Conservation (phyloP, 345 rosid genomes). For the Cardamine chenopodiifolia region DNA sequence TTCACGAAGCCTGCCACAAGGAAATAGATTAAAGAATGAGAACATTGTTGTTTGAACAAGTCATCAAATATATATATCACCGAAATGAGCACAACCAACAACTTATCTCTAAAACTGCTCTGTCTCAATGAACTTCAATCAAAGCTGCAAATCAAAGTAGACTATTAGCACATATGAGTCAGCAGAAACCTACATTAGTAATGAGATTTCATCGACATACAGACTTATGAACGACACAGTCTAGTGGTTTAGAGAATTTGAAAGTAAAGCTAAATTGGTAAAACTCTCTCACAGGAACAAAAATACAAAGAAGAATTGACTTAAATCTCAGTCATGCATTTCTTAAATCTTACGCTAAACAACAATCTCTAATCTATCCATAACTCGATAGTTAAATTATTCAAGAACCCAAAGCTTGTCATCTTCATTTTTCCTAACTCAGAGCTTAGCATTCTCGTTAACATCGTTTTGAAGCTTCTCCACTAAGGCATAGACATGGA, state of each 20-base stretch:
- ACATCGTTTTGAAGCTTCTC: too few relatives aligned
- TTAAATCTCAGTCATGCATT: background rate
- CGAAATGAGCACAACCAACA: constrained; percentile 17
- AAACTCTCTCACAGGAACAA: constrained; percentile 1
- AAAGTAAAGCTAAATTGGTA: background rate
- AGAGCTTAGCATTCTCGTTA: too few relatives aligned
- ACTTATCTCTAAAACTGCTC: constrained; percentile 87
- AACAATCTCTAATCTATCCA: constrained; percentile 13
- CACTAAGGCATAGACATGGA: too few relatives aligned
- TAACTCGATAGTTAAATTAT: background rate
- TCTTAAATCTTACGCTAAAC: constrained; percentile 16
- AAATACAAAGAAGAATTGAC: background rate
- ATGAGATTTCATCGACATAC: background rate
- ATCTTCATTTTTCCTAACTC: too few relatives aligned
- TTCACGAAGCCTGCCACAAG: constrained; percentile 76
- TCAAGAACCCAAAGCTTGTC: too few relatives aligned
- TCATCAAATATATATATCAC: background rate
- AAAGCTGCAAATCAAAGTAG: constrained; percentile 55
- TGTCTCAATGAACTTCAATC: constrained; percentile 79
- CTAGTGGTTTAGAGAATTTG: background rate
- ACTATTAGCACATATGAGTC: constrained; percentile 10
- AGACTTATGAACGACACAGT: background rate
- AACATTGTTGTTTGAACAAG: background rate
- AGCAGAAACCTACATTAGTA: background rate
- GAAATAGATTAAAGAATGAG: background rate